Evolutionary conservation across 805 yeast species (phyloP).

Genomic region (Priceomyces melissophilus): DNA sequence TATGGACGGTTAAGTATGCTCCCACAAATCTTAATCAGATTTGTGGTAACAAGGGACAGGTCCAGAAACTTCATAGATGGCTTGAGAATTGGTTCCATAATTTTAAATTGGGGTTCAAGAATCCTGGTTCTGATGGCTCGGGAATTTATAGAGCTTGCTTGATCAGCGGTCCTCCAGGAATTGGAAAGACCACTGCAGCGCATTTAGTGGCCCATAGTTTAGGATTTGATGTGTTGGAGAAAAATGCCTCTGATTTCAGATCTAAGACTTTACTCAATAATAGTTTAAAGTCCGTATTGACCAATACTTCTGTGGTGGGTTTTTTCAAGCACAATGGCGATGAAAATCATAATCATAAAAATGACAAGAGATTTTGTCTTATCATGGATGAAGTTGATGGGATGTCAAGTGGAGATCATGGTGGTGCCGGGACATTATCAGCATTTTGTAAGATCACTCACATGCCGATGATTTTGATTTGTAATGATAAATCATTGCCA

Average conservation of each 20-base stretch:
- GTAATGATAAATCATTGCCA: conserved; percentile 89
- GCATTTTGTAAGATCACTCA: conserved; percentile 79
- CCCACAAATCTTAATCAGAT: conserved; percentile 73
- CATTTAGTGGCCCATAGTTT: conserved; percentile 66
- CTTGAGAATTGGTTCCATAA: conserved; percentile 67
- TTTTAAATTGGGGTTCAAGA: conserved; percentile 52
- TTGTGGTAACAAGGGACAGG: conserved; percentile 85
- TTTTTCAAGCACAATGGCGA: conserved; percentile 49
- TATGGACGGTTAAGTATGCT: conserved; percentile 94
- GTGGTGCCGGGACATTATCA: conserved; percentile 95
- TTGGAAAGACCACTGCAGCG: conserved; percentile 81
- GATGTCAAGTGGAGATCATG: conserved; percentile 98
- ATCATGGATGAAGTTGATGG: conserved; percentile 99
- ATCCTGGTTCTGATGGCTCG: conserved; percentile 59
- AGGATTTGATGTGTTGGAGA: conserved; percentile 73
- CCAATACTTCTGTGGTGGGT: conserved; percentile 81
- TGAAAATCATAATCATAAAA: conserved; percentile 19
- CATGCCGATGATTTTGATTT: conserved; percentile 88
- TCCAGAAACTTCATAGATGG: conserved; percentile 70
- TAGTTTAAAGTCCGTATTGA: conserved; percentile 65
- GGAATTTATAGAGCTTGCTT: conserved; percentile 78
- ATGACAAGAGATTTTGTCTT: conserved; percentile 64
- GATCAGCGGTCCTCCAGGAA: conserved; percentile 85
- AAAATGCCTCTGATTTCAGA: conserved; percentile 86
- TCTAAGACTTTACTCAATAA: conserved; percentile 73